Evolutionary conservation across 345 rosid genomes (phyloP).

Genomic region (Gossypium longicalyx): DNA sequence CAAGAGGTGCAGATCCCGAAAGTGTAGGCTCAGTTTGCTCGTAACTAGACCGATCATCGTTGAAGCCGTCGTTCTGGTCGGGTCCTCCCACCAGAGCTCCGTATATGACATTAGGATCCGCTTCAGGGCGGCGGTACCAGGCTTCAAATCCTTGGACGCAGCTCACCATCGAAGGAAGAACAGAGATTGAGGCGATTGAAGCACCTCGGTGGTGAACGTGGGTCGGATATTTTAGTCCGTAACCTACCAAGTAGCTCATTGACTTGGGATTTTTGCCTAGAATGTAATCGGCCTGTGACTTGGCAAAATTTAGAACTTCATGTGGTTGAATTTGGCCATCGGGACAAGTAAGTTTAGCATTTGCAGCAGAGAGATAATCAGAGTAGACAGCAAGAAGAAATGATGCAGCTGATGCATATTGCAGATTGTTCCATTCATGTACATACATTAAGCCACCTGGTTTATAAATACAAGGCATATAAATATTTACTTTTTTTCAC

Average conservation of each 20-base stretch:
- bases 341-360: constrained; percentile 60
- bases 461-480: background rate
- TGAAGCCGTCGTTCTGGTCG: constrained; percentile 46
- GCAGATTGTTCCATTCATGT: constrained; percentile 82
- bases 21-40: constrained; percentile 69
- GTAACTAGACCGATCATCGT: constrained; percentile 46
- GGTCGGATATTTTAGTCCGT: constrained; percentile 41
- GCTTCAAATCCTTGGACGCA: constrained; percentile 61
- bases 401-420: constrained; percentile 70
- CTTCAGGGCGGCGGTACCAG: constrained; percentile 44
- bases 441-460: constrained; percentile 73
- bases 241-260: constrained; percentile 72
- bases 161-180: constrained; percentile 31
- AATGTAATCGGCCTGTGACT: constrained; percentile 71
- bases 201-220: constrained; percentile 83
- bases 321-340: constrained; percentile 51
- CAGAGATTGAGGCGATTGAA: constrained; percentile 47
- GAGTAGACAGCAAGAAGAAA: constrained; percentile 66
- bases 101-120: constrained; percentile 45
- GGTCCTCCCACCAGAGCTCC: constrained; percentile 74
- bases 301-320: constrained; percentile 57
- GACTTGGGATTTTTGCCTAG: constrained; percentile 71
- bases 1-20: constrained; percentile 45
- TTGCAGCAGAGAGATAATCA: constrained; percentile 52
- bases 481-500: background rate